A percentile compares a stretch with the other conserved stretches of the same genome.
These are phyloP conservation scores for Blastocystis sp. DNA, from an alignment of 352 stramenopile genomes.

Conservation along the genomic window DNA sequence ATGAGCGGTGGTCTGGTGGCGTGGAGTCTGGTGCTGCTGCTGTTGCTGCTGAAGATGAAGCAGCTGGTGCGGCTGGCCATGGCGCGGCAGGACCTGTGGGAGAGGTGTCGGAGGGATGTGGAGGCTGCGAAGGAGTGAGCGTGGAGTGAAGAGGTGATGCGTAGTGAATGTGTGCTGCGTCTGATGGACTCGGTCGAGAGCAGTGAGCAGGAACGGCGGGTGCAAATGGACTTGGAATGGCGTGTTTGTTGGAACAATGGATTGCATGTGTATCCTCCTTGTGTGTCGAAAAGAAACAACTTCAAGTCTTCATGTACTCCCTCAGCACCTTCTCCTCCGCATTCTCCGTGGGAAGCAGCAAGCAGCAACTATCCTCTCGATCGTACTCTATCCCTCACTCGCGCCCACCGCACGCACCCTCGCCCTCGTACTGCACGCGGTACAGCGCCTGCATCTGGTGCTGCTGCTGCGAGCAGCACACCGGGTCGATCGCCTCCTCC, in stretches of 20 bases:
- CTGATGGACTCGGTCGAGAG: conserved; percentile 21
- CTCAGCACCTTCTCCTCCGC: conserved; percentile 12
- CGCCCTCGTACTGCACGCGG: not conserved
- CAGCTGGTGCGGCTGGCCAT: conserved; percentile 33
- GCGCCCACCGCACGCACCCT: not conserved
- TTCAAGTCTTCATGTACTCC: conserved; percentile 1
- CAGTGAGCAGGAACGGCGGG: not conserved
- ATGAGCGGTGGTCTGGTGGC: conserved; percentile 15
- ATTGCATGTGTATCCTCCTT: too few species aligned
- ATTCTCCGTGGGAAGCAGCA: conserved; percentile 19
- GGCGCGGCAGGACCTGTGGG: conserved; percentile 28
- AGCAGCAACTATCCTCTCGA: not conserved
- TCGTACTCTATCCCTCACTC: conserved; percentile 17
- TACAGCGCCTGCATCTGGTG: conserved; percentile 38
- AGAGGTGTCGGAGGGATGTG: conserved; percentile 11
- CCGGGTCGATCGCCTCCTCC: conserved; percentile 37
- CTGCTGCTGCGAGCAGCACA: conserved; percentile 10
- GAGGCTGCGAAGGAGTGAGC: not conserved
- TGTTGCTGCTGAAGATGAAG: conserved; percentile 50
- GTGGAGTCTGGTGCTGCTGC: conserved; percentile 60
- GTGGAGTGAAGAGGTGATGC: not conserved
- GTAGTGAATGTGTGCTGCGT: conserved; percentile 10
- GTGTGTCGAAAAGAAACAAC: not conserved
- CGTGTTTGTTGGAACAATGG: not conserved
- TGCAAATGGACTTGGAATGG: not conserved